Conservation (phyloP, 2,329 filamentous ascomycete species). For the Talaromyces amestolkiae region DNA sequence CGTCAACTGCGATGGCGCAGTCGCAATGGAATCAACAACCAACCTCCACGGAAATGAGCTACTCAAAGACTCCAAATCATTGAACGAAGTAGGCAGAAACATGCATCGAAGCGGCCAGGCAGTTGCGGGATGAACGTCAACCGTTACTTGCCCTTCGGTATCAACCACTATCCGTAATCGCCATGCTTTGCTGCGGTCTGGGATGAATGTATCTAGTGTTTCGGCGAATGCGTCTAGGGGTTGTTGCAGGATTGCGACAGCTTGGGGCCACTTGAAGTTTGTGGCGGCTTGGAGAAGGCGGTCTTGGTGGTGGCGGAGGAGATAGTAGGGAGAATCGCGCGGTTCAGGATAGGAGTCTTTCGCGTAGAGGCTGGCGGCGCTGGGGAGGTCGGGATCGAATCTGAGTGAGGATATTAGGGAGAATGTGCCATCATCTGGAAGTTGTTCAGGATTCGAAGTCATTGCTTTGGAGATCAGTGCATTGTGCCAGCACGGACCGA, state of each 20-base stretch:
- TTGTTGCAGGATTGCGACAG: conserved; percentile 30
- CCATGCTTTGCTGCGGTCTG: conserved; percentile 36
- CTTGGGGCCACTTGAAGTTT: conserved; percentile 49
- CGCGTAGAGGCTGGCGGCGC: conserved; percentile 28
- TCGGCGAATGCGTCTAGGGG: conserved; percentile 30
- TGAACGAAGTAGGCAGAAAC: conserved; percentile 26
- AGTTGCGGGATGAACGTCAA: conserved; percentile 33
- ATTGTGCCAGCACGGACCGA: not conserved
- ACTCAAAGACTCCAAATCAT: conserved; percentile 9
- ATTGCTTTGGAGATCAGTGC: not conserved
- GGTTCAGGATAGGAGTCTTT: conserved; percentile 38
- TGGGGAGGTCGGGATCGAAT: conserved; percentile 61
- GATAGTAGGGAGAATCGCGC: conserved; percentile 65
- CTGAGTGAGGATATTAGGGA: conserved; percentile 69
- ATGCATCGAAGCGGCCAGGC: conserved; percentile 28
- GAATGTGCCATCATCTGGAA: conserved; percentile 41
- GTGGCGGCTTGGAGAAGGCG: conserved; percentile 64
- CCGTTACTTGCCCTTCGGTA: conserved; percentile 28
- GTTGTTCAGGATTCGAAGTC: not conserved
- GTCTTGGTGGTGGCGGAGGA: conserved; percentile 74
- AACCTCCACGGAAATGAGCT: conserved; percentile 45
- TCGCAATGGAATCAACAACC: conserved; percentile 53
- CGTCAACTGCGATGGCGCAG: conserved; percentile 63
- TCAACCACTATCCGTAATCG: conserved; percentile 38
- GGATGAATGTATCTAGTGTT: conserved; percentile 33